These are phyloP conservation scores for Aspergillus nanangensis DNA, from an alignment of 495 filamentous ascomycete genomes.

Conservation along the genomic window DNA sequence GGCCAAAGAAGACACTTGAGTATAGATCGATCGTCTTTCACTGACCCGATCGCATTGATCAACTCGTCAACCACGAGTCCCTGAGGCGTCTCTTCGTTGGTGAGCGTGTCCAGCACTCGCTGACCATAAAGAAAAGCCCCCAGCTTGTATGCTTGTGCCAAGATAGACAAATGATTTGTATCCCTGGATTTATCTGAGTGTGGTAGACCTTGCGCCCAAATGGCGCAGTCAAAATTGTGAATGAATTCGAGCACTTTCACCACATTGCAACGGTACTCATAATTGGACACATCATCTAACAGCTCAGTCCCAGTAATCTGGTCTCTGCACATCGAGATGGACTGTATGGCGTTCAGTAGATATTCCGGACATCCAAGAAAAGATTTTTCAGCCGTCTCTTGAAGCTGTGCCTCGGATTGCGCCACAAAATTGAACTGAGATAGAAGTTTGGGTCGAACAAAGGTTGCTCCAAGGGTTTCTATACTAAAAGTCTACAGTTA, in stretches of 20 bases:
- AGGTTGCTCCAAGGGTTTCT: slow-evolving; percentile 41
- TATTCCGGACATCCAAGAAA: slow-evolving; percentile 41
- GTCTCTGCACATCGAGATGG: slow-evolving; percentile 28
- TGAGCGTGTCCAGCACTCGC: slow-evolving; percentile 27
- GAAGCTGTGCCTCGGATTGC: slow-evolving; percentile 6
- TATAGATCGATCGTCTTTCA: slow-evolving; percentile 40
- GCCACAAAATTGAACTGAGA: slow-evolving; percentile 18
- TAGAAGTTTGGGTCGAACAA: slow-evolving; percentile 34
- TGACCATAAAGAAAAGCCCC: slow-evolving; percentile 28
- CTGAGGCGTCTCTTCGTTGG: slow-evolving; percentile 7
- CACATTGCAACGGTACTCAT: slow-evolving; percentile 2
- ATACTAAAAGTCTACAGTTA: slow-evolving; percentile 20
- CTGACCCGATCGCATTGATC: slow-evolving; percentile 32
- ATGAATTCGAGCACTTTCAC: slow-evolving; percentile 13
- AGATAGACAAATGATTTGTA: slow-evolving; percentile 15
- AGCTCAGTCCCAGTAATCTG: slow-evolving; percentile 13
- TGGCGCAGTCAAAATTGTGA: slow-evolving; percentile 27
- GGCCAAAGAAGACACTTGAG: slow-evolving; percentile 58
- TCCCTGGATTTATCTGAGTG: slow-evolving; percentile 22
- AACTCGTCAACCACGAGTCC: slow-evolving; percentile 40
- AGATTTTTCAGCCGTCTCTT: slow-evolving; percentile 31
- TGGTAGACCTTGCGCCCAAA: slow-evolving; percentile 30
- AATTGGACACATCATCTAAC: no score
- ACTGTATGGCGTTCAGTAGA: slow-evolving; percentile 29
- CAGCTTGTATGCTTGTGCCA: slow-evolving; percentile 27